Base-by-base conservation (phyloP, 2,329 filamentous ascomycete species). In the Ceratocystis variospora region DNA sequence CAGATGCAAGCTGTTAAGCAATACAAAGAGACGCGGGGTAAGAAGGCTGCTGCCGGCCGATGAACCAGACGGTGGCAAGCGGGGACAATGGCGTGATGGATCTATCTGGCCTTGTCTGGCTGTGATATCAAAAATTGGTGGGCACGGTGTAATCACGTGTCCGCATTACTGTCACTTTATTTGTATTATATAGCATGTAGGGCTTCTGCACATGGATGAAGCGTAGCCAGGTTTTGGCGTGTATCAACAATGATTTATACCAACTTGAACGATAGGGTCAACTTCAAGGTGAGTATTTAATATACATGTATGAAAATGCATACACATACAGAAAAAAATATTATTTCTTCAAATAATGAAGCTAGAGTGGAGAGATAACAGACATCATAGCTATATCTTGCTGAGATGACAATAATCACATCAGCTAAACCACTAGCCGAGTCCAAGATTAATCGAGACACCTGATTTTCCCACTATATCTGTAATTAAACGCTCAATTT, bases 1-100 rank as follows among this genome's bases (percentile, higher is more conserved):
- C 46, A 66, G 17, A 62, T 64, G 61, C 65, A 74, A 55, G 41
- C 71, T 28, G 70, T 75, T 6, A 76, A 79, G 69, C 41, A 48
- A 22, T 68, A 68, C 63, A 73, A 74, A 71, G 72, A 73, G 19
- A 71, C 74, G 64, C 70, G 75, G 37, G 70, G 65, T n/a, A 63
- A 62, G 33, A 66, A 55, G 17, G 41, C 33, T 2, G 41, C 33
- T 2, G 59, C 61, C 61, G 57, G 28, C 80, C 64, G 45, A 61
- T 66, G 57, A 22, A 31, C 2, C 28, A 5, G 45, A 10, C 12
- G 17, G 17, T 37, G 19, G 25, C 17, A 33, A 17, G 33, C 6
- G 37, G 10, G 15, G 61, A 62, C 31, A 31, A 48, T 28, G 22
- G n/a, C 10, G 22, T 53, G n/a, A 22, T 53, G n/a, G 48, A n/a